Conservation (phyloP, 352 stramenopile species). For the Pythium chondricola region DNA sequence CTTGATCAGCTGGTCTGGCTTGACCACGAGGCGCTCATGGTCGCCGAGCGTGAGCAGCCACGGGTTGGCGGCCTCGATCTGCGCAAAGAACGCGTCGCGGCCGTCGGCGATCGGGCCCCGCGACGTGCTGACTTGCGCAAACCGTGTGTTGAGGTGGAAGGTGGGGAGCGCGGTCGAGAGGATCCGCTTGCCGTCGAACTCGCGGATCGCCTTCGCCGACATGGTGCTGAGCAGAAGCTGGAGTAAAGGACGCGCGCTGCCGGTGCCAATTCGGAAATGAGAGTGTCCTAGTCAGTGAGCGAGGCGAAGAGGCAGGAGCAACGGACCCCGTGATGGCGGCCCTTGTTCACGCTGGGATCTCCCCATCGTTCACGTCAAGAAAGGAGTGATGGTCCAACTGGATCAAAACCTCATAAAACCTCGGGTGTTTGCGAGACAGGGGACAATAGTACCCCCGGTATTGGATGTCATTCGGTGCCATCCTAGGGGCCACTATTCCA, state of each 20-base stretch:
- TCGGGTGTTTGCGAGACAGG: background rate
- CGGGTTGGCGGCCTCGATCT: slow-evolving; percentile 64
- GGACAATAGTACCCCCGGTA: background rate
- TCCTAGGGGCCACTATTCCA: background rate
- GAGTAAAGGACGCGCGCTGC: background rate
- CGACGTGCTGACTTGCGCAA: slow-evolving; percentile 59
- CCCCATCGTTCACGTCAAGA: too few relatives aligned
- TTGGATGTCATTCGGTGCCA: background rate
- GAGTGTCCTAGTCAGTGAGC: too few relatives aligned
- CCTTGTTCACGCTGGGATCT: too few relatives aligned
- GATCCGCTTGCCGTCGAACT: slow-evolving; percentile 95
- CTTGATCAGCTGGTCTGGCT: slow-evolving; percentile 98
- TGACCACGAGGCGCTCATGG: slow-evolving; percentile 90
- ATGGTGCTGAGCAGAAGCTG: slow-evolving; percentile 37
- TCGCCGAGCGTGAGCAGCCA: slow-evolving; percentile 76
- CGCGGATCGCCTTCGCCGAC: slow-evolving; percentile 94
- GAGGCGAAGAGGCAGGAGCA: too few relatives aligned
- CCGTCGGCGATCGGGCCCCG: slow-evolving; percentile 4
- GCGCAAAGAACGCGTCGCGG: slow-evolving; percentile 55
- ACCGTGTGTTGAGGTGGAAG: slow-evolving; percentile 69
- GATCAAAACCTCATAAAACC: background rate
- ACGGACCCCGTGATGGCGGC: too few relatives aligned
- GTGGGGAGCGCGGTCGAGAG: slow-evolving; percentile 73
- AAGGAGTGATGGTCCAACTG: background rate
- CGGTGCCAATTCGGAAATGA: background rate